A percentile compares a stretch with the other conserved stretches of the same genome.
These are phyloP conservation scores for Daphne laureola DNA, from an alignment of 441 rosid genomes.

Conservation along the genomic window DNA sequence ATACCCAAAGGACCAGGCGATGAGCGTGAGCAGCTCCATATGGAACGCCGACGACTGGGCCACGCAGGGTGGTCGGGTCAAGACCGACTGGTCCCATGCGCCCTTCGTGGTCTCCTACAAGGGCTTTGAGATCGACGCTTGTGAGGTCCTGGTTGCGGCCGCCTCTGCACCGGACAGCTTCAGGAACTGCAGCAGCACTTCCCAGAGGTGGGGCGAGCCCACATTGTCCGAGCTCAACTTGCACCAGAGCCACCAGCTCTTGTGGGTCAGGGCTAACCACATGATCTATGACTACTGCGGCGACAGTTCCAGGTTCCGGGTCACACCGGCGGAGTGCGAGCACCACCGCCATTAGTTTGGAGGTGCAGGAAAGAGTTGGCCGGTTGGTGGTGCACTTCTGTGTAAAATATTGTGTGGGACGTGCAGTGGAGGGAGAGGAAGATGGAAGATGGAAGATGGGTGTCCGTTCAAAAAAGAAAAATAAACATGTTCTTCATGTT, in stretches of 20 bases:
- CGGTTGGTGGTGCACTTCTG: too few species aligned
- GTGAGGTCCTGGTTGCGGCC: conserved; percentile 44
- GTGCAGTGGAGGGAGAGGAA: too few species aligned
- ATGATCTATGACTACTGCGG: conserved; percentile 83
- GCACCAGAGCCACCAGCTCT: conserved; percentile 89
- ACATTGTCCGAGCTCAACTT: conserved; percentile 53
- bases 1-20: conserved; percentile 81
- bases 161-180: conserved; percentile 33
- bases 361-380: not conserved
- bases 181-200: conserved; percentile 50
- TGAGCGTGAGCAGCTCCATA: conserved; percentile 95
- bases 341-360: conserved; percentile 72
- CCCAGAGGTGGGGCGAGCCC: conserved; percentile 88
- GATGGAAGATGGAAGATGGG: too few species aligned
- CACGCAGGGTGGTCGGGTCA: conserved; percentile 86
- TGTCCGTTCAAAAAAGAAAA: too few species aligned
- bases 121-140: conserved; percentile 71
- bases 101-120: conserved; percentile 88
- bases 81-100: conserved; percentile 93
- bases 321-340: conserved; percentile 68
- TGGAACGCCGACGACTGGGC: conserved; percentile 99
- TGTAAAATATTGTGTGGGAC: not conserved
- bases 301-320: conserved; percentile 68
- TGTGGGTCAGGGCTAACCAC: conserved; percentile 88
- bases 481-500: too few species aligned